A percentile compares a stretch with the other conserved stretches of the same genome.
These are phyloP conservation scores for Penicillium sp. DNA, from an alignment of 2,329 filamentous ascomycete genomes.

Conservation along the genomic window DNA sequence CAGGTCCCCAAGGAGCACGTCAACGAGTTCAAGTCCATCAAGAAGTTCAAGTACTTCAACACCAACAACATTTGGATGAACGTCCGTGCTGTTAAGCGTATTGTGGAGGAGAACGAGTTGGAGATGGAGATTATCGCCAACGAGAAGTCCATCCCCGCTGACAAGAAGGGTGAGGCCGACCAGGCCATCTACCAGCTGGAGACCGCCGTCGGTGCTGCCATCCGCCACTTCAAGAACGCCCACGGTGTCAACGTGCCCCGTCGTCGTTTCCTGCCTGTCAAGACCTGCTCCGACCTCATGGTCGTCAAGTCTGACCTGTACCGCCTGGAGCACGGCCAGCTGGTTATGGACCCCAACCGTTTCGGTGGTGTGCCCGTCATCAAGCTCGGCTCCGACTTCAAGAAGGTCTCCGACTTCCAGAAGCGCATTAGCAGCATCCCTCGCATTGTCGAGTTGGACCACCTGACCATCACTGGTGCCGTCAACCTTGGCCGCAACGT, in stretches of 20 bases:
- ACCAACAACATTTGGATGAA: constrained; percentile 99
- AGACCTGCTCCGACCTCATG: constrained; percentile 99
- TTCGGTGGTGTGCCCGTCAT: constrained; percentile 97
- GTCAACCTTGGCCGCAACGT: constrained; percentile 96
- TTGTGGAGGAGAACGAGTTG: constrained; percentile 97
- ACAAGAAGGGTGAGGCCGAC: constrained; percentile 99
- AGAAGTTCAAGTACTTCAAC: constrained; percentile 99
- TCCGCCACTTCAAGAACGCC: constrained; percentile 97
- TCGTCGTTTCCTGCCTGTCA: constrained; percentile 97
- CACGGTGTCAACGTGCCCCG: constrained; percentile 99
- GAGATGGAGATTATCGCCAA: constrained; percentile 99
- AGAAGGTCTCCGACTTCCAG: constrained; percentile 87
- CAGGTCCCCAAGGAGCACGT: constrained; percentile 99
- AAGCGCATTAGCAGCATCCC: constrained; percentile 53
- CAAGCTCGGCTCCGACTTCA: constrained; percentile 98
- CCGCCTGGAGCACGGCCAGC: constrained; percentile 96
- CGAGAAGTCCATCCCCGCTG: constrained; percentile 95
- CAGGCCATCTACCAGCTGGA: constrained; percentile 97
- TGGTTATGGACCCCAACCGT: constrained; percentile 92
- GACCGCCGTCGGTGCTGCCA: constrained; percentile 96
- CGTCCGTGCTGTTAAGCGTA: constrained; percentile 93
- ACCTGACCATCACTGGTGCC: constrained; percentile 94
- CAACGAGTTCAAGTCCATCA: constrained; percentile 99
- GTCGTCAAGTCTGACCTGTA: constrained; percentile 99
- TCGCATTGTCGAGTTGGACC: constrained; percentile 56